Evolutionary conservation across 2,329 filamentous ascomycete species (phyloP).

Genomic region (Zarea fungicola): DNA sequence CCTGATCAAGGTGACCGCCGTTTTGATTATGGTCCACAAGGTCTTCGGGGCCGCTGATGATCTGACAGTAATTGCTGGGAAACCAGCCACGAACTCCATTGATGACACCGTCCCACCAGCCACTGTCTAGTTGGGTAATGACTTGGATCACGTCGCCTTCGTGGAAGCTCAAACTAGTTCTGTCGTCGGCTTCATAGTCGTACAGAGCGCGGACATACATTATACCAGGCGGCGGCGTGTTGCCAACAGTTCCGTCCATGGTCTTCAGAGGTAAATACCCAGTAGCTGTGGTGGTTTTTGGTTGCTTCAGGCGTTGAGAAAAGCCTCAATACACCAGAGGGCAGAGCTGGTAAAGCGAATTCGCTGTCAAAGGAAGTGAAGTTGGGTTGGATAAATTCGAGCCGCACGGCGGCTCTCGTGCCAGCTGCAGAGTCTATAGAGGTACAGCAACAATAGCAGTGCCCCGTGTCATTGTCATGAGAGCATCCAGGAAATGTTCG

Average conservation of each 20-base stretch:
- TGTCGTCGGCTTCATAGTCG: conserved; percentile 96
- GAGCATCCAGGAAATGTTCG: background rate
- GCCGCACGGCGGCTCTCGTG: conserved; percentile 12
- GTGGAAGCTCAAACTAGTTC: conserved; percentile 93
- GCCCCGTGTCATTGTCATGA: conserved; percentile 12
- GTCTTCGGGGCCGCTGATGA: conserved; percentile 73
- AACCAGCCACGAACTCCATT: conserved; percentile 98
- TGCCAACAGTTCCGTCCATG: conserved; percentile 59
- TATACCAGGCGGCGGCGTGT: conserved; percentile 56
- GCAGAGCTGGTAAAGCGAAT: conserved; percentile 14
- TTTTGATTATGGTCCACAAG: conserved; percentile 57
- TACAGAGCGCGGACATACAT: conserved; percentile 95
- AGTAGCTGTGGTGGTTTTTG: conserved; percentile 22
- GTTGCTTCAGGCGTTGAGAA: conserved; percentile 13
- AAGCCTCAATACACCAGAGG: conserved; percentile 12
- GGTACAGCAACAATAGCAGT: conserved; percentile 4
- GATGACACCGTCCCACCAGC: conserved; percentile 99
- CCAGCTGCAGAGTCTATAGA: conserved; percentile 10
- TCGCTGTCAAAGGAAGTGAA: background rate
- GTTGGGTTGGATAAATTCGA: background rate
- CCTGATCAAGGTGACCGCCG: conserved; percentile 47
- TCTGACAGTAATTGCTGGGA: conserved; percentile 95
- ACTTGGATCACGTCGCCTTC: conserved; percentile 98
- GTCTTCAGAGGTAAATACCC: conserved; percentile 13
- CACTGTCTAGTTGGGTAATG: conserved; percentile 94